A percentile compares a stretch with the other conserved stretches of the same genome.
Conservation (phyloP, 164 flowering plant genomes). For the Nelumbo lutea region DNA sequence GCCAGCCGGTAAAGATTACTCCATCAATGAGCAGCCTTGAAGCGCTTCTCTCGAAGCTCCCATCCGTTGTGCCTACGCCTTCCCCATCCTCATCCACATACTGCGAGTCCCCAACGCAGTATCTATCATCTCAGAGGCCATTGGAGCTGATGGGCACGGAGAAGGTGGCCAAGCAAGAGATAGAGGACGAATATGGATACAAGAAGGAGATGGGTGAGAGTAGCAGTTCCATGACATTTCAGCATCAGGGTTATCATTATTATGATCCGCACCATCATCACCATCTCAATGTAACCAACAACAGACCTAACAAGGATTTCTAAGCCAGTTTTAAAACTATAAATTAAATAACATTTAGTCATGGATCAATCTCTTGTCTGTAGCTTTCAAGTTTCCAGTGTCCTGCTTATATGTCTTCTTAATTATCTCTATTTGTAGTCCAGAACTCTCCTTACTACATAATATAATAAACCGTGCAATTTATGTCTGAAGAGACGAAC, state of each 20-base stretch:
- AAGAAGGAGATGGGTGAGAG: conserved; percentile 42
- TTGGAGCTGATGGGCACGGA: conserved; percentile 31
- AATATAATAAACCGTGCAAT: neutral
- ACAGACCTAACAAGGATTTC: conserved; percentile 14
- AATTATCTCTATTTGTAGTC: neutral
- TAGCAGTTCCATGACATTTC: conserved; percentile 38
- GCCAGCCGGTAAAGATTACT: conserved; percentile 52
- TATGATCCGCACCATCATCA: conserved; percentile 15
- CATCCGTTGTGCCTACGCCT: conserved; percentile 66
- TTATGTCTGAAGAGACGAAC: too few species aligned
- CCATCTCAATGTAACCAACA: conserved; percentile 14
- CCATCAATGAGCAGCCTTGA: conserved; percentile 98
- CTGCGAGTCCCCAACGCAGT: conserved; percentile 24
- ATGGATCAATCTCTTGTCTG: conserved; percentile 4
- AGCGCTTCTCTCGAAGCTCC: conserved; percentile 91
- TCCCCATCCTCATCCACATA: conserved; percentile 21
- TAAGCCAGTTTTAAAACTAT: conserved; percentile 1
- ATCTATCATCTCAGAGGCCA: conserved; percentile 21
- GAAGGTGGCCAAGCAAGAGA: conserved; percentile 49
- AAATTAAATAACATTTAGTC: neutral
- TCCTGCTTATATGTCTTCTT: neutral
- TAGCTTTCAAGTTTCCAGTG: neutral
- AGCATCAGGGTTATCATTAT: conserved; percentile 7
- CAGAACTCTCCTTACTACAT: neutral
- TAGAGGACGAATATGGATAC: conserved; percentile 21